A percentile compares a stretch with the other conserved stretches of the same genome.
phyloP scores from a whole-genome alignment of 805 yeast species.

The Yamadazyma kitorensis region DNA sequence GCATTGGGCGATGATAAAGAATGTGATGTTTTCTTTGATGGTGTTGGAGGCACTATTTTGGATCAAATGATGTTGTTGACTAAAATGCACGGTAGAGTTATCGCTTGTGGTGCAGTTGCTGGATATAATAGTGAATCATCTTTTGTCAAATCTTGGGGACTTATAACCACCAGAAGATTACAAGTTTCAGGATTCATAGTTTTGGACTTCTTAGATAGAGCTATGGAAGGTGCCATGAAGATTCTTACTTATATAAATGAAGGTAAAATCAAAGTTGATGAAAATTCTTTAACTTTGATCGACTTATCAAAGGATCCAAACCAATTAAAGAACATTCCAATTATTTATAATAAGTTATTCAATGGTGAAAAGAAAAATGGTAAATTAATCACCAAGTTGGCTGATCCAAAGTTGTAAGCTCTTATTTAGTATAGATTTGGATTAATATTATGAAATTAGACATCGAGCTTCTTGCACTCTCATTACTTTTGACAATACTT shows the following conservation, averaged over 20 bases:
- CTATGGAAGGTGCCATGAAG: conserved; percentile 12
- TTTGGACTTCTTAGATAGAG: conserved; percentile 14
- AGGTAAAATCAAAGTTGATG: conserved; percentile 16
- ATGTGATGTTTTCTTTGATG: conserved; percentile 29
- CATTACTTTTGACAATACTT: no score
- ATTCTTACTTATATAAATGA: conserved; percentile 15
- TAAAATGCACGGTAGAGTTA: conserved; percentile 19
- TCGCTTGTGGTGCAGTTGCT: conserved; percentile 31
- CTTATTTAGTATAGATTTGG: background rate
- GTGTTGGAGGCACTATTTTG: conserved; percentile 24
- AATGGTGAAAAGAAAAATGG: conserved; percentile 45
- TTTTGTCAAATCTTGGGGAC: conserved; percentile 21
- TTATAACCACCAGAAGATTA: conserved; percentile 17
- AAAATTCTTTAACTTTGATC: conserved; percentile 16
- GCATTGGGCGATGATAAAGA: conserved; percentile 35
- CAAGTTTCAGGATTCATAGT: conserved; percentile 21
- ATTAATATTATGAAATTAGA: no score
- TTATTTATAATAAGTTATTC: conserved; percentile 47
- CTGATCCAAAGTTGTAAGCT: conserved; percentile 12
- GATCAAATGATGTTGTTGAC: conserved; percentile 15
- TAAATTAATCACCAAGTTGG: conserved; percentile 48
- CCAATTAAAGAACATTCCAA: conserved; percentile 41
- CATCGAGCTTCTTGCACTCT: no score
- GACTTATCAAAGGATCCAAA: conserved; percentile 32
- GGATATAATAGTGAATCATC: conserved; percentile 27